Conservation (phyloP, 164 flowering plant genomes). For the Tetrastigma voinierianum region DNA sequence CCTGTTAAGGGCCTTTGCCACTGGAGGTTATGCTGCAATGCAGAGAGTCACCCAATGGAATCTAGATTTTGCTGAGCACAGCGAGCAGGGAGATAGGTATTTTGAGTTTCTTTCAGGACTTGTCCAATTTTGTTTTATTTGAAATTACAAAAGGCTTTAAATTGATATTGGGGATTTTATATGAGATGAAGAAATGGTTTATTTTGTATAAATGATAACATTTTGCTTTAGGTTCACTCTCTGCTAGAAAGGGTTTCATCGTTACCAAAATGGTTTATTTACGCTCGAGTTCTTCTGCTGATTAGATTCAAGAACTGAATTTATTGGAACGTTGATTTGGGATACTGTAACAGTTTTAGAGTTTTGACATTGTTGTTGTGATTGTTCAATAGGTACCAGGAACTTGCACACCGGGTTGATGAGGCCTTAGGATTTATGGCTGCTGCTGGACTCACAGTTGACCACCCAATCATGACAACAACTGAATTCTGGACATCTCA, state of each 20-base stretch:
- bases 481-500: slow-evolving; percentile 57
- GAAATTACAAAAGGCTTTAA: no score
- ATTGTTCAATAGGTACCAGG: slow-evolving; percentile 33
- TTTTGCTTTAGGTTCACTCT: no score
- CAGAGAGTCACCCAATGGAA: slow-evolving; percentile 52
- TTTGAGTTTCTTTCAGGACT: not conserved
- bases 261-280: not conserved
- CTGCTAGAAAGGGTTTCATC: no score
- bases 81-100: slow-evolving; percentile 52
- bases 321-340: not conserved
- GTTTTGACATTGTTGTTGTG: not conserved
- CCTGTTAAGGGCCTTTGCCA: slow-evolving; percentile 46
- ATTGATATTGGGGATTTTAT: no score
- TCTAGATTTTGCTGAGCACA: slow-evolving; percentile 44
- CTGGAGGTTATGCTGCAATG: slow-evolving; percentile 52
- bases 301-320: no score
- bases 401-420: slow-evolving; percentile 39
- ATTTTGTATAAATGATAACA: no score
- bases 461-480: slow-evolving; percentile 47
- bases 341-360: not conserved
- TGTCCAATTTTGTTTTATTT: no score
- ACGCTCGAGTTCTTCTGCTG: not conserved
- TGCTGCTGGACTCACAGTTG: slow-evolving; percentile 44
- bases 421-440: slow-evolving; percentile 51
- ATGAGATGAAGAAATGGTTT: no score